Conservation (phyloP, 805 yeast species). For the Nematodospora valgi region DNA sequence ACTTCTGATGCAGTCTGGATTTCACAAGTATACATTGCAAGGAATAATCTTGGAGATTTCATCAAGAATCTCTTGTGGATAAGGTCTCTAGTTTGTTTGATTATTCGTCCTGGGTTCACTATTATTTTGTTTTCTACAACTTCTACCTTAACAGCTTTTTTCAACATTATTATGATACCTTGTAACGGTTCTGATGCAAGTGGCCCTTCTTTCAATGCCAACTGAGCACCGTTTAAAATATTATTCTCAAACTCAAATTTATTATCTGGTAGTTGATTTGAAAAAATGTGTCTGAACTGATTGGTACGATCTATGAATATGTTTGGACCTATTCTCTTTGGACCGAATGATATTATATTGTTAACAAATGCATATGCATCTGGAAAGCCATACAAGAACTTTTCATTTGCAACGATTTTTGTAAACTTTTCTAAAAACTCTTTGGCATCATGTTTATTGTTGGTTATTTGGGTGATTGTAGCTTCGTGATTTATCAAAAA, state of each 20-base stretch:
- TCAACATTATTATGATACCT: conserved; percentile 60
- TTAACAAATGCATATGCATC: conserved; percentile 20
- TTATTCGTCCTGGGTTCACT: conserved; percentile 66
- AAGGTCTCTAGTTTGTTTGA: conserved; percentile 67
- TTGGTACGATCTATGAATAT: conserved; percentile 54
- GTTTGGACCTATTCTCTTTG: conserved; percentile 73
- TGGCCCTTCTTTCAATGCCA: conserved; percentile 83
- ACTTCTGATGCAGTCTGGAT: conserved; percentile 95
- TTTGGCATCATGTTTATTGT: conserved; percentile 1
- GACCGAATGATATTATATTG: conserved; percentile 66
- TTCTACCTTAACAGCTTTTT: conserved; percentile 16
- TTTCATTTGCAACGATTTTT: conserved; percentile 7
- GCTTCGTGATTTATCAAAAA: conserved; percentile 48
- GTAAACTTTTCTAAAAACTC: conserved; percentile 9
- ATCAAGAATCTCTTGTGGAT: conserved; percentile 68
- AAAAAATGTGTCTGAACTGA: conserved; percentile 29
- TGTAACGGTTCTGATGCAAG: conserved; percentile 83
- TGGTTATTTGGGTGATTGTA: conserved; percentile 37
- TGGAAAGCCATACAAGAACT: conserved; percentile 14
- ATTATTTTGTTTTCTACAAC: conserved; percentile 30
- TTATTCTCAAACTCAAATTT: conserved; percentile 51
- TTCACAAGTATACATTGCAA: conserved; percentile 93
- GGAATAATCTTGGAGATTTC: conserved; percentile 85
- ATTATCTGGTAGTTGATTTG: conserved; percentile 9
- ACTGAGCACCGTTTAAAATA: conserved; percentile 77